Percentiles rank a stretch among this genome's conserved stretches.
Conservation (phyloP, 2,329 filamentous ascomycete genomes). For the Pseudogymnoascus sp. region DNA sequence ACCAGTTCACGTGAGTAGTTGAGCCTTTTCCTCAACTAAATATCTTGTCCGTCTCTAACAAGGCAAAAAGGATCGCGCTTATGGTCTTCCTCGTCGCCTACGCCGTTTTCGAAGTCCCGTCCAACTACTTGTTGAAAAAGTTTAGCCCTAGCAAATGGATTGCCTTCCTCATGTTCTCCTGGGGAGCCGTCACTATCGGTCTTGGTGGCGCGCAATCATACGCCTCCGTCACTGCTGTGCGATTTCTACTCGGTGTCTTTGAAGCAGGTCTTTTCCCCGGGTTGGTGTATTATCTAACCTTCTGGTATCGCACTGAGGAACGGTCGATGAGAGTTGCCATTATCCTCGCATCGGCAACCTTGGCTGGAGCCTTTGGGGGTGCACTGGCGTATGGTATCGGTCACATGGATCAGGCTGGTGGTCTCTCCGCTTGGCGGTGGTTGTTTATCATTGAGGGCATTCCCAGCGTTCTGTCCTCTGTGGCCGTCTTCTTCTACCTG, state of each 20-base stretch:
- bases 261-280: constrained; percentile 40
- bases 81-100: constrained; percentile 44
- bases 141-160: constrained; percentile 36
- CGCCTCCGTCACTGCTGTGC: constrained; percentile 36
- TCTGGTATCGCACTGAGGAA: constrained; percentile 27
- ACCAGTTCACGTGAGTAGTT: background rate
- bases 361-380: constrained; percentile 27
- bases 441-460: constrained; percentile 27
- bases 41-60: background rate
- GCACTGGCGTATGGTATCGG: constrained; percentile 26
- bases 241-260: constrained; percentile 43
- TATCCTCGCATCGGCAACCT: constrained; percentile 26
- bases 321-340: constrained; percentile 27
- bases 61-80: constrained; percentile 32
- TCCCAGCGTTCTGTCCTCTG: constrained; percentile 28
- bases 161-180: background rate
- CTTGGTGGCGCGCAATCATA: constrained; percentile 31
- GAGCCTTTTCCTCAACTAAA: background rate
- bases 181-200: background rate
- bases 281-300: constrained; percentile 28
- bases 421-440: constrained; percentile 27
- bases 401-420: constrained; percentile 23
- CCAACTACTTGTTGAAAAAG: constrained; percentile 43
- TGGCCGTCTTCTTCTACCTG: constrained; percentile 39
- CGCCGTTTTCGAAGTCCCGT: constrained; percentile 42